These are phyloP conservation scores for Fusarium tricinctum DNA, from an alignment of 2,329 filamentous ascomycete genomes.

Conservation along the genomic window DNA sequence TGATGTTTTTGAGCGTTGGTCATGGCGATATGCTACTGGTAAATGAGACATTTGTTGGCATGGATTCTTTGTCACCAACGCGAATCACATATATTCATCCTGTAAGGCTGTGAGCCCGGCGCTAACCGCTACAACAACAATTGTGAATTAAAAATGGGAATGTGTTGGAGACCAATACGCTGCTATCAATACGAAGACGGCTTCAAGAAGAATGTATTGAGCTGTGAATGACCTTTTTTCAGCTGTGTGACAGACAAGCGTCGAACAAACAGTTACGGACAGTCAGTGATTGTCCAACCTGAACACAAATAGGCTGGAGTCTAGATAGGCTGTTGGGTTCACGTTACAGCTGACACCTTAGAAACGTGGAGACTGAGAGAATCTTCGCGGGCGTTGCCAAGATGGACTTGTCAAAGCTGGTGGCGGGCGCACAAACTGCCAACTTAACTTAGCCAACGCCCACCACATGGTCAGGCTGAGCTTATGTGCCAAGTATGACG, in stretches of 20 bases:
- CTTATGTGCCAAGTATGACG: conserved; percentile 4
- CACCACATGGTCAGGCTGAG: neutral
- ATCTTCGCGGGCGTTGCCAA: conserved; percentile 8
- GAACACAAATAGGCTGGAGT: neutral
- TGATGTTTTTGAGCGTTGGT: neutral
- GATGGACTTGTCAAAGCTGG: neutral
- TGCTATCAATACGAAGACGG: neutral
- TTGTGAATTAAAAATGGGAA: neutral
- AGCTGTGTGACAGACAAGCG: neutral
- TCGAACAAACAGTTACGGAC: conserved; percentile 22
- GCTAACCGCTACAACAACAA: neutral
- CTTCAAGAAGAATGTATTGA: no score
- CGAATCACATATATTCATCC: conserved; percentile 12
- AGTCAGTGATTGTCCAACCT: conserved; percentile 4
- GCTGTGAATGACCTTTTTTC: neutral
- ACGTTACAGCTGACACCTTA: neutral
- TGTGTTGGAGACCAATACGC: neutral
- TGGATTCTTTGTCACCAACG: conserved; percentile 17
- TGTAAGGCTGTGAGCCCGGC: neutral
- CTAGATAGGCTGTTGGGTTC: neutral
- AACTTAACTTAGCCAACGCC: neutral
- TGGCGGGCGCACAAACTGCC: neutral
- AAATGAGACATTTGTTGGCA: neutral
- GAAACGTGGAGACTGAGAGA: conserved; percentile 1
- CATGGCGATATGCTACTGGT: conserved; percentile 1